These are phyloP conservation scores for Podospora conica DNA, from an alignment of 495 filamentous ascomycete species.

Conservation along the genomic window DNA sequence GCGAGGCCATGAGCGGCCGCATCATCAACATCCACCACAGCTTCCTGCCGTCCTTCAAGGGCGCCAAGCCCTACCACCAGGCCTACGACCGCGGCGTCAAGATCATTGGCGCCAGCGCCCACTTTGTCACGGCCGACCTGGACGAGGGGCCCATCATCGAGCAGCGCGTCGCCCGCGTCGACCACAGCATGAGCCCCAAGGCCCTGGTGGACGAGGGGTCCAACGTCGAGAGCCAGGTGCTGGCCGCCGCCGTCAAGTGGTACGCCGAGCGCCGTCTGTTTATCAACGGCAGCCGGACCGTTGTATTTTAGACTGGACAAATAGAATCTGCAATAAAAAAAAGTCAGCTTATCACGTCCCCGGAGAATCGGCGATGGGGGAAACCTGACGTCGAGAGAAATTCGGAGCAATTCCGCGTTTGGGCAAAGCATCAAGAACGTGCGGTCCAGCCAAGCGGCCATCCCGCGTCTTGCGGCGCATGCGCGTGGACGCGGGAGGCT, in stretches of 20 bases:
- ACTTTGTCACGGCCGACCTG: slow-evolving; percentile 69
- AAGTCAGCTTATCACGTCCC: neutral
- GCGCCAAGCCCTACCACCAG: slow-evolving; percentile 76
- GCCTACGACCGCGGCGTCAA: slow-evolving; percentile 72
- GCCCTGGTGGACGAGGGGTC: slow-evolving; percentile 64
- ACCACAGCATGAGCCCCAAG: slow-evolving; percentile 64
- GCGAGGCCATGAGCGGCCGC: slow-evolving; percentile 61
- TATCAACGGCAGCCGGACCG: slow-evolving; percentile 66
- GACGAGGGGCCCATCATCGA: slow-evolving; percentile 77
- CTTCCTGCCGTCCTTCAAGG: slow-evolving; percentile 75
- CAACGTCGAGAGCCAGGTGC: slow-evolving; percentile 68
- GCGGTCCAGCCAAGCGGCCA: neutral
- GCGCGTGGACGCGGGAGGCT: neutral
- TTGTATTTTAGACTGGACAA: slow-evolving; percentile 50
- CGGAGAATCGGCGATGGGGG: no score
- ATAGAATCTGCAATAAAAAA: neutral
- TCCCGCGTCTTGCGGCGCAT: neutral
- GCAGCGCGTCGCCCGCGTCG: slow-evolving; percentile 64
- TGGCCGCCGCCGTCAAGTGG: slow-evolving; percentile 68
- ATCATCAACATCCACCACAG: slow-evolving; percentile 83
- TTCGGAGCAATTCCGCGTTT: neutral
- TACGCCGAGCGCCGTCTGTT: slow-evolving; percentile 64
- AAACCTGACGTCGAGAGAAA: neutral
- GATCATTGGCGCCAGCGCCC: slow-evolving; percentile 71
- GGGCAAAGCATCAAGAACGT: neutral